These are phyloP conservation scores for Fusarium newnesense DNA, from an alignment of 2,329 filamentous ascomycete species.

Conservation along the genomic window DNA sequence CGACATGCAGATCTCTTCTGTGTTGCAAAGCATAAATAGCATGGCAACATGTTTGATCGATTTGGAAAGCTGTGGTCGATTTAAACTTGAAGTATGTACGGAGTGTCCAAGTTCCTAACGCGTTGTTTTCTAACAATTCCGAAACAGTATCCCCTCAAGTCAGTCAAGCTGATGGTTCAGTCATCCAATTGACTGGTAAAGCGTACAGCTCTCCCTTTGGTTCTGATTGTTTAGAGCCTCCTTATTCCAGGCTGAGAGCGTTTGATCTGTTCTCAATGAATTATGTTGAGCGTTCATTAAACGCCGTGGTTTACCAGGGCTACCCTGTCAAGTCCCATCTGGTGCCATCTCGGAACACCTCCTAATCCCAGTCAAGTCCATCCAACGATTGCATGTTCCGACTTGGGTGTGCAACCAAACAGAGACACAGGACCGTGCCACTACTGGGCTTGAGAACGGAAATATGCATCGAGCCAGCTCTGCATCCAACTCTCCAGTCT, in stretches of 20 bases:
- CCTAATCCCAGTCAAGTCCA: slow-evolving; percentile 27
- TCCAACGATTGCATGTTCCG: slow-evolving; percentile 24
- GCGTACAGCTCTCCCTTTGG: background rate
- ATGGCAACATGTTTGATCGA: background rate
- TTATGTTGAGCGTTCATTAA: background rate
- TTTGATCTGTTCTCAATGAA: slow-evolving; percentile 5
- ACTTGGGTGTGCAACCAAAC: slow-evolving; percentile 8
- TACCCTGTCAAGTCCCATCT: slow-evolving; percentile 31
- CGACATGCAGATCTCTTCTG: background rate
- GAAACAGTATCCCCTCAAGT: background rate
- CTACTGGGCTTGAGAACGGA: slow-evolving; percentile 23
- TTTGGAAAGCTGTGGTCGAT: background rate
- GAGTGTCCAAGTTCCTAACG: background rate
- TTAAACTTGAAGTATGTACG: background rate
- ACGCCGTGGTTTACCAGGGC: slow-evolving; percentile 24
- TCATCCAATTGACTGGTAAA: background rate
- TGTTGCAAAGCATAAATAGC: background rate
- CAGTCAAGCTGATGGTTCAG: background rate
- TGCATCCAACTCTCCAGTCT: background rate
- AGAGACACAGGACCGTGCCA: slow-evolving; percentile 20
- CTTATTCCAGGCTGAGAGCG: slow-evolving; percentile 2
- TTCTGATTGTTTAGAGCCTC: background rate
- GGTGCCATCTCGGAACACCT: slow-evolving; percentile 31
- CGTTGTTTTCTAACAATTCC: background rate
- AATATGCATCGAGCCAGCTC: slow-evolving; percentile 18